Evolutionary conservation across 2,329 filamentous ascomycete genomes (phyloP), one percentile per base, ranked within the genome.

Genomic region (Paraphoma chrysanthemicola): DNA sequence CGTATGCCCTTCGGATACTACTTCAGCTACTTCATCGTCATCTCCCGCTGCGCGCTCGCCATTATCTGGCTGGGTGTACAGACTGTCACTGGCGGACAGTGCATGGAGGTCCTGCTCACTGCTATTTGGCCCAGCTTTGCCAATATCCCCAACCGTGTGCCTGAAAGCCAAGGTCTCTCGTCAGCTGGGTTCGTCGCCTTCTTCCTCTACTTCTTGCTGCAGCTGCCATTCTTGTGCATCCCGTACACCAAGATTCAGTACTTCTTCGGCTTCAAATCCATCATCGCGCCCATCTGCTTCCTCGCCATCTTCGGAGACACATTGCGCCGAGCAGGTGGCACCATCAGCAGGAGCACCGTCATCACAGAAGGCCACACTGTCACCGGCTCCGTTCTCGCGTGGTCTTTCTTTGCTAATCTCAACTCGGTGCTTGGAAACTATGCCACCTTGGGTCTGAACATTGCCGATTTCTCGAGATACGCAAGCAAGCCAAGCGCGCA

Each of bases 381-480:
- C 5, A 45, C 52, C 23, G 73, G 73, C 42, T 66, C 65, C 6
- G 55, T 50, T 10, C 60, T 76, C 48, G 49, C 63, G 18, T 66
- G 66, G 63, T 60, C 68, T 6, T 66, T 66, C 46, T 67, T 67
- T 47, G 38, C 47, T 30, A 63, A 70, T 36, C 56, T 70, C 39
- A 68, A 70, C 52, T 62, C 60, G 29, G 67, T 70, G 4, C 51
- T 71, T 36, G 69, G 69, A 18, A 70, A 72, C 47, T 72, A 70
- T 41, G 62, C 66, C 12, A 70, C 68, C 14, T 48, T 72, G 17
- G 67, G 66, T 41, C 53, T 69, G 6, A 77, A 76, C 58, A 70
- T 72, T n/a, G 75, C 71, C 31, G 78, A 80, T 60, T 80, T 79
- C 59, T 75, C 76, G 4, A 70, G 78, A 41, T 80, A 79, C 50